Percentiles rank a stretch among this genome's conserved stretches.
These are phyloP conservation scores for Claviceps humidiphila DNA, from an alignment of 2,329 filamentous ascomycete species.

Conservation along the genomic window DNA sequence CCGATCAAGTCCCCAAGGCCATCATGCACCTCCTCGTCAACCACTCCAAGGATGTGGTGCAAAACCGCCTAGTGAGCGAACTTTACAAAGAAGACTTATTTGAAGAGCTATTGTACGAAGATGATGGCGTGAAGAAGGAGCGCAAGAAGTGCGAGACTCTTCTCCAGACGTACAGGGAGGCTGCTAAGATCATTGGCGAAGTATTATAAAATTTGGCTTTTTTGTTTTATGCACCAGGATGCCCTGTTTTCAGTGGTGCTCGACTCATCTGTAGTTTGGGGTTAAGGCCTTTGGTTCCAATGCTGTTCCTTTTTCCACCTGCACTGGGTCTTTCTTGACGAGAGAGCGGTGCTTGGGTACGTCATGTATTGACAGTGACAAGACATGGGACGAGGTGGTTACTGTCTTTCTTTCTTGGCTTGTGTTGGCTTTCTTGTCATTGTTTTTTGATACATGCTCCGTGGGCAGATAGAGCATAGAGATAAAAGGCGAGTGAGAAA, in stretches of 20 bases:
- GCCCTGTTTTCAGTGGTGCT: not conserved
- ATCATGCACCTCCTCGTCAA: constrained; percentile 98
- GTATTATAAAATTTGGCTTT: constrained; percentile 48
- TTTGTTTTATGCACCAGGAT: no score
- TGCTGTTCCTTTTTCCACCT: no score
- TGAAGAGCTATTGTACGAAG: constrained; percentile 88
- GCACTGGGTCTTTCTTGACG: no score
- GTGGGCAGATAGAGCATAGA: not conserved
- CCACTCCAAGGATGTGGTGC: constrained; percentile 94
- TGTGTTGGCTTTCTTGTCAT: not conserved
- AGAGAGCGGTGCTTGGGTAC: not conserved
- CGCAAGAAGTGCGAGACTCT: constrained; percentile 97
- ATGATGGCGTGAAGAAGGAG: constrained; percentile 94
- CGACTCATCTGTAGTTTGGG: not conserved
- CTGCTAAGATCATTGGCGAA: constrained; percentile 95
- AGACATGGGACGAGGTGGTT: not conserved
- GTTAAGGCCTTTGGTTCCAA: no score
- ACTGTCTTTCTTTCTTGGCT: not conserved
- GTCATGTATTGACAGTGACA: not conserved
- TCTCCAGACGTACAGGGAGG: constrained; percentile 89
- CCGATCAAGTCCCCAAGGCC: constrained; percentile 95
- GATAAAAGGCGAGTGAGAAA: not conserved
- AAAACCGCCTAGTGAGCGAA: constrained; percentile 91
- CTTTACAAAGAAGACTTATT: constrained; percentile 88
- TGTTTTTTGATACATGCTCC: not conserved